phyloP scores from a whole-genome alignment of 1,284 basidiomycete genomes.

The Tilletia horrida region DNA sequence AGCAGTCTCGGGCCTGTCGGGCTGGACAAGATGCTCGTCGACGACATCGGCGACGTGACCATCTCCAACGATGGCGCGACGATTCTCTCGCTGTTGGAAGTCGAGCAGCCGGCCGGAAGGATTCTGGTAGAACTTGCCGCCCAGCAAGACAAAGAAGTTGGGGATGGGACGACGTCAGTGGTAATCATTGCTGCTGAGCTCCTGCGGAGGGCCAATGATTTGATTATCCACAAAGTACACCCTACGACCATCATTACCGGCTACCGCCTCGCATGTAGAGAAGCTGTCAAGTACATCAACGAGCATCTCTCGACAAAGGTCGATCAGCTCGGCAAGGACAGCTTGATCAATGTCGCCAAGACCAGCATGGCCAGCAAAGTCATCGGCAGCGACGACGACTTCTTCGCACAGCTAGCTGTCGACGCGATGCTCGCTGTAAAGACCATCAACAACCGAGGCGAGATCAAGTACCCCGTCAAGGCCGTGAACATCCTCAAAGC shows the following conservation, averaged over 20 bases:
- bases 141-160: conserved; percentile 94
- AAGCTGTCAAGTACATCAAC: conserved; percentile 97
- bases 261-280: conserved; percentile 91
- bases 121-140: conserved; percentile 98
- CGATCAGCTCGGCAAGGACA: conserved; percentile 82
- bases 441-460: conserved; percentile 88
- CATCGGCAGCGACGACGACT: conserved; percentile 94
- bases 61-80: conserved; percentile 99
- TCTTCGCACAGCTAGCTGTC: conserved; percentile 97
- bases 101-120: conserved; percentile 84
- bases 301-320: conserved; percentile 96
- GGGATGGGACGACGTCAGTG: conserved; percentile 97
- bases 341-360: conserved; percentile 93
- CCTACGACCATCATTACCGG: conserved; percentile 99
- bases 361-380: conserved; percentile 99
- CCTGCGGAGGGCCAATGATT: conserved; percentile 89
- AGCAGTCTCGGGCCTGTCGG: conserved; percentile 89
- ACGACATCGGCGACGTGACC: conserved; percentile 98
- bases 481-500: conserved; percentile 98
- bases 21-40: conserved; percentile 72
- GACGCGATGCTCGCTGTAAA: conserved; percentile 98
- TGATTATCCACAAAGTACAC: conserved; percentile 97
- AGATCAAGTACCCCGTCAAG: conserved; percentile 98
- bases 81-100: conserved; percentile 85
- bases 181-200: conserved; percentile 96